Conservation (phyloP, 202 grass and related monocot species). For the Thinopyrum obtusiflorum region DNA sequence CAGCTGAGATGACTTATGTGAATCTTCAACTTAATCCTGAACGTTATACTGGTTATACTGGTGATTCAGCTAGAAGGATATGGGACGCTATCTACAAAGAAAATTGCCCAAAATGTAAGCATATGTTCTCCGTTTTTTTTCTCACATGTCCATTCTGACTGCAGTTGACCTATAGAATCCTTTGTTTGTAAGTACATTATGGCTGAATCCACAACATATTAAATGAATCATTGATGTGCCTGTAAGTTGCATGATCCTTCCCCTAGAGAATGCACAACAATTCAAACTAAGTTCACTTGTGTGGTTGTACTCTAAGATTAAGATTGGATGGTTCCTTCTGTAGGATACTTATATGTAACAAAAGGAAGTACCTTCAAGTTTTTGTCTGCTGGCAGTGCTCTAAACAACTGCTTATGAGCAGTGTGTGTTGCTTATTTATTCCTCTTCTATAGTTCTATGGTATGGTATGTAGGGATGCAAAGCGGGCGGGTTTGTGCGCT, state of each 20-base stretch:
- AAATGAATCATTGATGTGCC: neutral
- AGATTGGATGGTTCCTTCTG: neutral
- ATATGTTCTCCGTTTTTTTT: constrained; percentile 14
- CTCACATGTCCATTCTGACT: neutral
- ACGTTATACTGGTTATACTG: constrained; percentile 93
- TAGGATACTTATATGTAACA: neutral
- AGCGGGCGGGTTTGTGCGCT: too few species aligned
- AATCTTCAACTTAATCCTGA: constrained; percentile 96
- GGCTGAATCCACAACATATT: neutral
- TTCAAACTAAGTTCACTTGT: neutral
- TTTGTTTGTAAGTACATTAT: constrained; percentile 7
- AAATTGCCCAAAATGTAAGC: constrained; percentile 96
- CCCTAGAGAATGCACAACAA: neutral
- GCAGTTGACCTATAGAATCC: neutral
- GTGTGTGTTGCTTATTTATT: neutral
- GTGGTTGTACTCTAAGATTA: neutral
- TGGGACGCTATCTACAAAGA: constrained; percentile 97
- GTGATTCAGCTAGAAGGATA: constrained; percentile 81
- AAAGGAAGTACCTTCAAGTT: neutral
- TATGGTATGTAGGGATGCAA: neutral
- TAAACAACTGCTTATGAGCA: neutral
- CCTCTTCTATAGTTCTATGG: neutral
- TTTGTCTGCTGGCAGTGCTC: neutral
- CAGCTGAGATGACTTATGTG: constrained; percentile 94
- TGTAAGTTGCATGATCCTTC: neutral